phyloP scores from a whole-genome alignment of 306 rosid genomes.

The Cucurbita maxima region DNA sequence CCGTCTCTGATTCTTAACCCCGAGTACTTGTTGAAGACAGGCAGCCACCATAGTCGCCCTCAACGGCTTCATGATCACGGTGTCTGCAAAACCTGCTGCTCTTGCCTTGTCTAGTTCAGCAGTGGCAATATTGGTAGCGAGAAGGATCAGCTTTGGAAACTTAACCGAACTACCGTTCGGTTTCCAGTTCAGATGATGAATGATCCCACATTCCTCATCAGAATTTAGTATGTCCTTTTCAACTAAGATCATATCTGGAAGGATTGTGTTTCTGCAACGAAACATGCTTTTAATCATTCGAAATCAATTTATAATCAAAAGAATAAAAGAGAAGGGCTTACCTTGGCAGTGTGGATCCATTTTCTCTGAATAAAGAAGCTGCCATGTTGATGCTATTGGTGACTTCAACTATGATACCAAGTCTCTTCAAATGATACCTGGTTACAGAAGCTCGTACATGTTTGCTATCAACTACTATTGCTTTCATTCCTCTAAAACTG shows the following conservation, averaged over 20 bases:
- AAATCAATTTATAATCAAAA: no score
- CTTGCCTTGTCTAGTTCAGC: conserved; percentile 55
- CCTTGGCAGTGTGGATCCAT: conserved; percentile 47
- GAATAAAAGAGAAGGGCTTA: conserved; percentile 10
- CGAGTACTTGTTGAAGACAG: conserved; percentile 91
- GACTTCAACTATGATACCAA: conserved; percentile 58
- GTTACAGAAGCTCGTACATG: conserved; percentile 97
- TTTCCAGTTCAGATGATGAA: conserved; percentile 47
- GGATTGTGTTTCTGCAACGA: conserved; percentile 32
- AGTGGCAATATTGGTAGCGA: conserved; percentile 61
- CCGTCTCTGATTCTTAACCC: conserved; percentile 58
- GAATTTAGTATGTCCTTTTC: conserved; percentile 75
- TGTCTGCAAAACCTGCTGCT: conserved; percentile 72
- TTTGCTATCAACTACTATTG: conserved; percentile 69
- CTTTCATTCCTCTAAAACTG: conserved; percentile 63
- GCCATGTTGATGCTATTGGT: conserved; percentile 47
- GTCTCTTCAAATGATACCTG: conserved; percentile 78
- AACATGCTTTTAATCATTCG: no score
- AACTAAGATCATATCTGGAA: conserved; percentile 66
- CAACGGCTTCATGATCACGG: conserved; percentile 86
- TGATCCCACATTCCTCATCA: conserved; percentile 50
- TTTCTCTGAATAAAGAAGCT: conserved; percentile 41
- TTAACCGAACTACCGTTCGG: conserved; percentile 42
- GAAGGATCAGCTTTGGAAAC: conserved; percentile 68
- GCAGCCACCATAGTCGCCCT: conserved; percentile 98